Conservation (phyloP, 2,329 filamentous ascomycete species). For the Ophiocordyceps camponoti-leonardi region DNA sequence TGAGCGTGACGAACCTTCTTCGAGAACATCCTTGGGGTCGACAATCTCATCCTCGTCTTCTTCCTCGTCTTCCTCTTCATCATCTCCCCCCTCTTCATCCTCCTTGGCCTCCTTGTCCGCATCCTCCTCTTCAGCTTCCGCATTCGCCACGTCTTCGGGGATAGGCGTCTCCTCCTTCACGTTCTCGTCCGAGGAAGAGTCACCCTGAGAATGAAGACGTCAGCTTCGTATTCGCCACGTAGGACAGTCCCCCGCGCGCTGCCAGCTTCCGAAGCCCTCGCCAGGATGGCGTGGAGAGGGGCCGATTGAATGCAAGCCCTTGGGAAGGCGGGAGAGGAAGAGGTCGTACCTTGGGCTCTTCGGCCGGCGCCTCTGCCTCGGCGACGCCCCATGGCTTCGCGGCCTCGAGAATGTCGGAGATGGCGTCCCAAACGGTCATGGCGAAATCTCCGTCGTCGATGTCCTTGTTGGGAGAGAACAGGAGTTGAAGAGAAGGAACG, state of each 20-base stretch:
- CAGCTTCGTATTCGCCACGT: no score
- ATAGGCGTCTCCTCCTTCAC: no score
- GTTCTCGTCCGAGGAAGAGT: background rate
- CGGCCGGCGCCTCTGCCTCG: conserved; percentile 50
- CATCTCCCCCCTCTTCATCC: conserved; percentile 29
- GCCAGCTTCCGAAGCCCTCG: no score
- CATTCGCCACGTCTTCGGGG: background rate
- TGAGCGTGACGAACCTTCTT: conserved; percentile 60
- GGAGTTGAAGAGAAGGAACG: conserved; percentile 15
- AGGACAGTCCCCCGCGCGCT: no score
- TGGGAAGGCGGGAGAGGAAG: no score
- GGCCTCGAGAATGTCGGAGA: conserved; percentile 46
- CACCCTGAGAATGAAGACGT: no score
- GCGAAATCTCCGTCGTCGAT: conserved; percentile 11
- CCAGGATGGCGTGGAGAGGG: no score
- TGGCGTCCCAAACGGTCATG: conserved; percentile 52
- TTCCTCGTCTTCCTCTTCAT: conserved; percentile 47
- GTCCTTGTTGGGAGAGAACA: no score
- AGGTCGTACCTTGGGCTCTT: conserved; percentile 43
- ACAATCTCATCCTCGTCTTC: conserved; percentile 70
- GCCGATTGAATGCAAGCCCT: no score
- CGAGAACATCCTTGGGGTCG: conserved; percentile 74
- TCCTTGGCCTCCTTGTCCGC: conserved; percentile 27
- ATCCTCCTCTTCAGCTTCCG: conserved; percentile 7
- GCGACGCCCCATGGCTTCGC: conserved; percentile 47